These are phyloP conservation scores for Grosmannia serpens DNA, from an alignment of 2,329 filamentous ascomycete species.

Conservation along the genomic window DNA sequence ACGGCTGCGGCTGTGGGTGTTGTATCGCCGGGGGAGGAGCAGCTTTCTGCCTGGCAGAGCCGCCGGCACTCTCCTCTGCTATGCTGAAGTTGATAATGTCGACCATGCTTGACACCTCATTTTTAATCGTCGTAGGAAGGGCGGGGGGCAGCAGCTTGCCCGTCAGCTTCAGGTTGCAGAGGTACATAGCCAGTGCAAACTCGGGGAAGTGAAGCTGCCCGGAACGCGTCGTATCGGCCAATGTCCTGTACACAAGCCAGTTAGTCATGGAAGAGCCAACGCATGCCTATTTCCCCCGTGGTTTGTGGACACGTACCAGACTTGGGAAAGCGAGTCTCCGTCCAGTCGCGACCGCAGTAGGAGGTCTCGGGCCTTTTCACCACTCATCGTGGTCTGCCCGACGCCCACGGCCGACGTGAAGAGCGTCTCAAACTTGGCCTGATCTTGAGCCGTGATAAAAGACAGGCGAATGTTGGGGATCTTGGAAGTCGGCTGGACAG, in stretches of 20 bases:
- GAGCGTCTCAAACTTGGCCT: constrained; percentile 92
- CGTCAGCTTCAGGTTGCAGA: constrained; percentile 87
- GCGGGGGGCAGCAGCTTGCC: constrained; percentile 65
- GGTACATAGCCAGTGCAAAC: constrained; percentile 95
- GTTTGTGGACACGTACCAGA: constrained; percentile 52
- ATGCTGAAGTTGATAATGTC: constrained; percentile 97
- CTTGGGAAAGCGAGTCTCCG: constrained; percentile 78
- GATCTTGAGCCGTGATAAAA: constrained; percentile 90
- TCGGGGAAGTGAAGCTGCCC: constrained; percentile 95
- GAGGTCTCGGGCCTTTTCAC: constrained; percentile 83
- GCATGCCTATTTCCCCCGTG: neutral
- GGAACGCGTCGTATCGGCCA: constrained; percentile 91
- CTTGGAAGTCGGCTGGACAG: constrained; percentile 50
- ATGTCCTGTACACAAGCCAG: constrained; percentile 45
- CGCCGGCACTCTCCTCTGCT: constrained; percentile 51
- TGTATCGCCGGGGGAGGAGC: constrained; percentile 45
- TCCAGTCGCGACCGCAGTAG: constrained; percentile 79
- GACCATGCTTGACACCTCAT: constrained; percentile 98
- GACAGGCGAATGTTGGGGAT: constrained; percentile 91
- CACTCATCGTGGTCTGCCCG: constrained; percentile 73
- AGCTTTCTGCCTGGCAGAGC: constrained; percentile 24
- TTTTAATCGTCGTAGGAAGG: constrained; percentile 78
- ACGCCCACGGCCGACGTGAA: constrained; percentile 93
- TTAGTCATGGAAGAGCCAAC: neutral
- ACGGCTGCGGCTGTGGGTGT: constrained; percentile 63